Base-by-base conservation (phyloP, 768 basidiomycete species). In the Thelephora ganbajun region DNA sequence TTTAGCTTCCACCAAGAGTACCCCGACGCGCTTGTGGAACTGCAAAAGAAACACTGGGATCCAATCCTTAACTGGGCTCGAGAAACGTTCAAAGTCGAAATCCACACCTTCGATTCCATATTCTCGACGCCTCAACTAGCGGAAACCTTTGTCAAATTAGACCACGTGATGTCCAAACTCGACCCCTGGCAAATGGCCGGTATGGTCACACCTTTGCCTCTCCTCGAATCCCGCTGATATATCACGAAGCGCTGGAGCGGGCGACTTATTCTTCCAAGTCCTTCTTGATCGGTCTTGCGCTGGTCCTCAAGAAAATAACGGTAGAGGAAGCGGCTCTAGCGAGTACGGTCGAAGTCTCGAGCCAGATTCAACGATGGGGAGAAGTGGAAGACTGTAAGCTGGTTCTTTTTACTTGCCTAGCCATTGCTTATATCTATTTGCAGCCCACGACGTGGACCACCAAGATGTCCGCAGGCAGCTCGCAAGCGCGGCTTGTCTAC, bases 291-390 rank as follows among this genome's bases (percentile, higher is more conserved):
- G 84, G 77, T 0, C 67, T 99, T 33, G 92, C 87, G 7, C 70
- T 99, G 30, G 79, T 91, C 30, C 79, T 77, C 56, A 80, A 79
- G 33, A 76, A 72, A 49, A 60, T 97, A 36, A 77, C 77, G 3
- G 87, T 79, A 1, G 88, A 99, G 56, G 69, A 90, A 58, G 93
- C 94, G 7, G 77, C 92, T 2, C 63, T 79, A 44, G 89, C 88
- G 0, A 76, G 90, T 6, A 83, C 84, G 46, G 93, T 94, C 6
- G 96, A 99, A 65, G 94, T 99, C 0, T 72, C 80, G 52, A 93
- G 90, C 61, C 94, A 98, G 66, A 97, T 97, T 51, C 79, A 93
- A 63, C 74, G 81, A 44, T 99, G 96, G 96, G 96, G 96, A n/a
- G 94, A 98, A 66, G 96, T 99, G 0, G 96, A 98, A 69, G 96